Evolutionary conservation across 768 basidiomycete species (phyloP), one percentile per base, ranked within the genome.

Genomic region (Kwoniella heveanensis): DNA sequence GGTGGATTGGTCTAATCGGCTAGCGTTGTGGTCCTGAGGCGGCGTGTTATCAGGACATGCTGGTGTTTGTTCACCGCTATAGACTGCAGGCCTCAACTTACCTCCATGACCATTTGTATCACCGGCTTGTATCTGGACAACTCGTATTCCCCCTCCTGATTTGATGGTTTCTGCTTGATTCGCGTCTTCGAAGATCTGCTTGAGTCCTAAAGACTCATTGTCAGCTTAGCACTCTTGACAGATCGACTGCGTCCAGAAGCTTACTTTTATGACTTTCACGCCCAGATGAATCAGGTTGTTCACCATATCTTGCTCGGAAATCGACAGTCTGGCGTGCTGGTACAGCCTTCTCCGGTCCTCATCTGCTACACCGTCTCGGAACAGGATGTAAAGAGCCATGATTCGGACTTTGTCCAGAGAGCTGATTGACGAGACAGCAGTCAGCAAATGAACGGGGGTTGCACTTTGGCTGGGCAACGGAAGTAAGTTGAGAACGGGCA

Each of bases 351-450:
- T 86, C 59, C 91, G 88, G 80, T 99, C 96, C 76, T 98, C 96
- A 56, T 97, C 94, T n/a, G 96, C 93, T 21, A 98, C 95, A 39
- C 96, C 96, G 72, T 98, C 96, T 27, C 94, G 88, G 79, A 88
- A 85, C 78, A 95, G 88, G 70, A 98, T 91, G 77, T 98, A 99
- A 27, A 98, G 83, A 19, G 95, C 91, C 62, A 99, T 90, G 70
- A 99, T 89, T 47, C 96, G 90, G 46, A 97, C 92, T 84, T 99
- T 99, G 81, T 92, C 93, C 54, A 83, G 80, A 72, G 90, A 91
- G 55, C 92, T 96, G 74, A 13, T 15, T 13, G 32, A 60, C 13
- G 9, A 21, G 2, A 37, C 58, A 58, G 53, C 39, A 44, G 39
- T 44, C 39, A 44, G 39, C 39, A 17, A 17, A 19, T 44, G 39